Evolutionary conservation across 1,284 basidiomycete species (phyloP), one percentile per base, ranked within the genome.

Genomic region (Singerocomus inundabilis): DNA sequence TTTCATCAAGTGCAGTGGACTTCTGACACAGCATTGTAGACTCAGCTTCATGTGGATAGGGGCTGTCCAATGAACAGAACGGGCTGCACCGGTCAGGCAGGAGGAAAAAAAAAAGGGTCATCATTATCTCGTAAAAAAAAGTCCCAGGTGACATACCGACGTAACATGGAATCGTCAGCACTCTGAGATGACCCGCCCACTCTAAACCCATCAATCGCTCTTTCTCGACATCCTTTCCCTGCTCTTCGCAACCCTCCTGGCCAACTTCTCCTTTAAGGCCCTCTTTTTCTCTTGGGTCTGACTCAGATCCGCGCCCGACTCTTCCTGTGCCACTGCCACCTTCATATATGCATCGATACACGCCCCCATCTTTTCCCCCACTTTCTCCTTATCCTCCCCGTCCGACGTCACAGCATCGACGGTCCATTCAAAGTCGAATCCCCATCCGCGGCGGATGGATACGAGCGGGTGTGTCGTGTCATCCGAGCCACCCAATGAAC

Each of bases 391-490:
- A 34, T 18, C 35, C 11, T 48, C 40, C 4, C 34, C 30, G 1
- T 55, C 53, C 26, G 48, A 24, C 46, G 48, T 33, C 10, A 46
- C 37, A 5, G 49, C 49, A 15, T 65, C 62, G 13, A 68, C 59
- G 9, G 56, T 58, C 86, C 89, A 91, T 64, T 90, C 82, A 51
- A 91, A 80, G 68, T 91, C 88, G 60, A 91, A 89, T 41, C 88
- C 88, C 88, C 88, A 91, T 3, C 86, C 86, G 12, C 69, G 71
- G 15, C 69, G 70, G 34, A 63, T 57, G 37, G 57, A 51, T 11
- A 25, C 32, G 13, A 48, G 46, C 18, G 16, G 10, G 15, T 28
- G 25, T 4, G 15, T 15, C 24, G 5, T 24, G 1, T 46, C 37
- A 16, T 9, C 48, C 5, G 15, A 48, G 25, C 42, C 12, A 4